Evolutionary conservation across 768 basidiomycete genomes (phyloP), one percentile per base, ranked within the genome.

Genomic region (Kwoniella newhampshirensis): DNA sequence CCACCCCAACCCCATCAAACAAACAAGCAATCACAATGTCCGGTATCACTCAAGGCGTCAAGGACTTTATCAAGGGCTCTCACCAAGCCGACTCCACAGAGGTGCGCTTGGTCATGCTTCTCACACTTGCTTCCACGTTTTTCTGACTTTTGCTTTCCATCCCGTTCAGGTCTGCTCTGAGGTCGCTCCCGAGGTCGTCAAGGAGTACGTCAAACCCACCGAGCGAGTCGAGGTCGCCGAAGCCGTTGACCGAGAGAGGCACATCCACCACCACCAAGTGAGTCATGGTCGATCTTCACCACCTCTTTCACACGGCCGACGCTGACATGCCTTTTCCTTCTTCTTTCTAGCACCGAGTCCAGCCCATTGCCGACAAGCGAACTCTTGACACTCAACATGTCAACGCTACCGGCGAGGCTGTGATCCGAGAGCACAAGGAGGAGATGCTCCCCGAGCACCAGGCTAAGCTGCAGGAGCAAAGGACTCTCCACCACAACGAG

Each of bases 141-240:
- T 23, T n/a, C 50, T 58, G 36, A 56, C 51, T 30, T 21, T 32
- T 13, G 51, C 7, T 35, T 23, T 15, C 13, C 46, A n/a, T n/a
- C n/a, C n/a, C n/a, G n/a, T n/a, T n/a, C n/a, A 68, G 66, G 76
- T 77, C 60, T 76, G 75, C 68, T 64, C 71, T 20, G 77, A 76
- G 61, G 63, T 64, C 52, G 74, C 71, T 51, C 73, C 77, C 27
- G 70, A 73, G 55, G 73, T 77, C 56, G 60, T 64, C 36, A 69
- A 77, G 63, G 76, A 77, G 64, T 55, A 67, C 62, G 54, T 76
- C 63, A 56, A 57, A 32, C 68, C 59, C 21, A 51, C 65, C 41
- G 75, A 72, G 57, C 67, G 63, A 54, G 57, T 56, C 40, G 75
- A 77, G 69, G 57, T 58, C 35, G 71, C 70, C 53, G 71, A 73